A percentile compares a stretch with the other conserved stretches of the same genome.
Conservation (phyloP, 176 grass and related monocot genomes). For the barley (Hordeum vulgare) region MorexV3_pseudomolecules_assembly NC_058524.1:497778316-497778815, state of each 20-base stretch:
- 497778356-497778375: constrained; percentile 67
- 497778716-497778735: constrained; percentile 18
- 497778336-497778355: constrained; percentile 82
- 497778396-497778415: background rate
- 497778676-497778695: background rate
- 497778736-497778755: constrained; percentile 57
- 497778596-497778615: constrained; percentile 80
- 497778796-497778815: constrained; percentile 56
- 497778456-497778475: background rate
- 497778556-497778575: constrained; percentile 81
- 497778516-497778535: constrained; percentile 74
- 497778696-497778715: too few species aligned
- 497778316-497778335: constrained; percentile 77
- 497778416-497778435: background rate
- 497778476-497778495: background rate
- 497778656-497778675: background rate
- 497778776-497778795: constrained; percentile 50
- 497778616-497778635: background rate
- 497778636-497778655: background rate
- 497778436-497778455: background rate
- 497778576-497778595: constrained; percentile 74
- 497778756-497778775: constrained; percentile 75
- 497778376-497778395: constrained; percentile 63
- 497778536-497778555: constrained; percentile 84
- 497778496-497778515: background rate